phyloP scores from a whole-genome alignment of 139 green algal genomes.

The Micractinium sp. region DNA sequence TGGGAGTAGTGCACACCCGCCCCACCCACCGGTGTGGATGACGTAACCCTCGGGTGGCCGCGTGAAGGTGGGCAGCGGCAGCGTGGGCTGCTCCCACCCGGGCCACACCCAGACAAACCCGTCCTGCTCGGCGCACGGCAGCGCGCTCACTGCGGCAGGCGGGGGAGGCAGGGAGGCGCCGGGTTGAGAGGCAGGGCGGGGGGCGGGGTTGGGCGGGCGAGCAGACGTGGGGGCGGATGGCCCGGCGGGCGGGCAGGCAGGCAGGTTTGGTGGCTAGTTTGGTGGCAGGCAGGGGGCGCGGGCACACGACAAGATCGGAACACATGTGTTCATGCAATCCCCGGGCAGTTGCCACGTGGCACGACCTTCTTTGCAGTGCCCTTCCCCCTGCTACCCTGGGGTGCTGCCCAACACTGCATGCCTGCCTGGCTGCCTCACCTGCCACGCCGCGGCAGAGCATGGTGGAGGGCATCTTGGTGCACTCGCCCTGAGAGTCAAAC shows the following conservation, averaged over 20 bases:
- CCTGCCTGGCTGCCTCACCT: neutral
- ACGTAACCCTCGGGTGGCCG: constrained; percentile 74
- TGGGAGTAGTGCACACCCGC: too few relatives aligned
- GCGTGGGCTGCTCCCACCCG: constrained; percentile 73
- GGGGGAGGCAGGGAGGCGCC: neutral
- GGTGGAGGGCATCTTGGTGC: constrained; percentile 94
- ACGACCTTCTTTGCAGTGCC: too few relatives aligned
- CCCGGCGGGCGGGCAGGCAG: neutral
- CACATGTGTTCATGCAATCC: too few relatives aligned
- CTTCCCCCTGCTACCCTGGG: too few relatives aligned
- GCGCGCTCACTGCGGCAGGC: neutral
- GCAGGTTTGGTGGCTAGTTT: too few relatives aligned
- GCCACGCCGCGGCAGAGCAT: constrained; percentile 71
- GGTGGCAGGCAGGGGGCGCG: neutral
- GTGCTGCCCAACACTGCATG: neutral
- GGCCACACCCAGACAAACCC: constrained; percentile 95
- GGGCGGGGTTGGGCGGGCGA: neutral
- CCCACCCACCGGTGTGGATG: constrained; percentile 76
- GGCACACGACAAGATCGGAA: too few relatives aligned
- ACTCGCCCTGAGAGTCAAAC: constrained; percentile 82
- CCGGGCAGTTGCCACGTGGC: too few relatives aligned
- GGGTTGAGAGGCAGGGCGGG: constrained; percentile 43
- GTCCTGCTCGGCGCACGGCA: constrained; percentile 30
- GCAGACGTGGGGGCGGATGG: too few relatives aligned
- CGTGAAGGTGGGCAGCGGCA: constrained; percentile 50